Evolutionary conservation across 2,329 filamentous ascomycete species (phyloP).

Genomic region (Microdochium bolleyi): DNA sequence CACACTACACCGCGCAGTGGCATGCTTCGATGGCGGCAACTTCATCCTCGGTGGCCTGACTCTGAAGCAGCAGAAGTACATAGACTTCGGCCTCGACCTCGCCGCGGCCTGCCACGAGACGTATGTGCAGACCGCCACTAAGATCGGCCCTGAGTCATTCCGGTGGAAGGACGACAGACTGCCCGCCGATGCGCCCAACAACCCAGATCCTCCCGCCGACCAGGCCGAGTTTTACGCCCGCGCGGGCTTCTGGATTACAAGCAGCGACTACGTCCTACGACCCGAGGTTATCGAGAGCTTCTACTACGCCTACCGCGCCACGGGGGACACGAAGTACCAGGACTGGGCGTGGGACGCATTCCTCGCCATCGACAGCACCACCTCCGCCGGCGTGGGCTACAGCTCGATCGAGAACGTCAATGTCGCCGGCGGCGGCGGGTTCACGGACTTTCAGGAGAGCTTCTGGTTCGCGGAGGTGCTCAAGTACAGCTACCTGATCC

Average conservation of each 20-base stretch:
- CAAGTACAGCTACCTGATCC: constrained; percentile 75
- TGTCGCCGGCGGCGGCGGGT: constrained; percentile 47
- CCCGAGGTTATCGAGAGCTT: constrained; percentile 78
- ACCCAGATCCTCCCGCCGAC: constrained; percentile 30
- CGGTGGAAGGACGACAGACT: constrained; percentile 44
- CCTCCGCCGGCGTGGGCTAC: constrained; percentile 59
- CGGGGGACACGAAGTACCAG: constrained; percentile 67
- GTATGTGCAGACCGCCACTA: constrained; percentile 59
- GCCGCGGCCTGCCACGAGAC: constrained; percentile 67
- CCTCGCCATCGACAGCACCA: constrained; percentile 55
- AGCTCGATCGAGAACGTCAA: constrained; percentile 61
- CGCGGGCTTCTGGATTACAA: constrained; percentile 65
- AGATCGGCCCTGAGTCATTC: constrained; percentile 71
- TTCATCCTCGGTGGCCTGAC: constrained; percentile 75
- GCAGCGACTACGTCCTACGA: constrained; percentile 57
- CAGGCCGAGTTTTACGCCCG: constrained; percentile 53
- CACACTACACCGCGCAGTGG: constrained; percentile 41
- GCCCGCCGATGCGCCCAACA: constrained; percentile 26
- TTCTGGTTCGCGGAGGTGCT: constrained; percentile 84
- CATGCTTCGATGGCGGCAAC: constrained; percentile 79
- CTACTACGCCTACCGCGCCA: constrained; percentile 82
- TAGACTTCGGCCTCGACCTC: constrained; percentile 66
- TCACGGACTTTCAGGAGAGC: constrained; percentile 69
- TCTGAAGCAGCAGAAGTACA: constrained; percentile 56
- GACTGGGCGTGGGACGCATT: constrained; percentile 82